These are phyloP conservation scores for Fragaria iinumae DNA, from an alignment of 306 rosid species.

Conservation along the genomic window DNA sequence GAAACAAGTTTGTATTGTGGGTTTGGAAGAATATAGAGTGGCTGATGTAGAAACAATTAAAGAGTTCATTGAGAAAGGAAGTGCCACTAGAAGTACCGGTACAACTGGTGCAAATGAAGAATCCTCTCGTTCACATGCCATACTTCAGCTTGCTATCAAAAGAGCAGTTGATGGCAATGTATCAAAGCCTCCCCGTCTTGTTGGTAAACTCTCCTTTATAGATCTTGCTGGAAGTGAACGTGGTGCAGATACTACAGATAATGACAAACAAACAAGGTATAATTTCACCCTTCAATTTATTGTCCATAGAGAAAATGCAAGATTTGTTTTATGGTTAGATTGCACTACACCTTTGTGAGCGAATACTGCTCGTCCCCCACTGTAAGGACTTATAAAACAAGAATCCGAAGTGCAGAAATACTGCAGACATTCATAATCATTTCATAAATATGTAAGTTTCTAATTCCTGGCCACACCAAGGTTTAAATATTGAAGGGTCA, in stretches of 20 bases:
- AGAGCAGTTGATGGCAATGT: conserved; percentile 77
- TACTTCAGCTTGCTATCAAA: conserved; percentile 96
- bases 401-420: background rate
- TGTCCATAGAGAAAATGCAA: conserved; percentile 1
- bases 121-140: conserved; percentile 98
- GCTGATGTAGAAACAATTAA: conserved; percentile 92
- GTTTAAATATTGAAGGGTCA: background rate
- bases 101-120: conserved; percentile 99
- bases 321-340: conserved; percentile 2
- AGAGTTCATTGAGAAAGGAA: conserved; percentile 95
- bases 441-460: background rate
- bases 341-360: background rate
- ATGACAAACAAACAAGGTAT: conserved; percentile 95
- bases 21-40: conserved; percentile 91
- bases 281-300: background rate
- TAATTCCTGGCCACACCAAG: background rate
- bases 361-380: background rate
- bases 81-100: conserved; percentile 90
- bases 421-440: background rate
- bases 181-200: conserved; percentile 83
- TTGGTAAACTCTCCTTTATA: conserved; percentile 96
- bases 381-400: background rate
- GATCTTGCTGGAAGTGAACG: conserved; percentile 99
- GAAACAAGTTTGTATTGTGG: conserved; percentile 97
- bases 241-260: conserved; percentile 99